Evolutionary conservation across 2,329 filamentous ascomycete species (phyloP).

Genomic region (Fonsecaea pedrosoi): DNA sequence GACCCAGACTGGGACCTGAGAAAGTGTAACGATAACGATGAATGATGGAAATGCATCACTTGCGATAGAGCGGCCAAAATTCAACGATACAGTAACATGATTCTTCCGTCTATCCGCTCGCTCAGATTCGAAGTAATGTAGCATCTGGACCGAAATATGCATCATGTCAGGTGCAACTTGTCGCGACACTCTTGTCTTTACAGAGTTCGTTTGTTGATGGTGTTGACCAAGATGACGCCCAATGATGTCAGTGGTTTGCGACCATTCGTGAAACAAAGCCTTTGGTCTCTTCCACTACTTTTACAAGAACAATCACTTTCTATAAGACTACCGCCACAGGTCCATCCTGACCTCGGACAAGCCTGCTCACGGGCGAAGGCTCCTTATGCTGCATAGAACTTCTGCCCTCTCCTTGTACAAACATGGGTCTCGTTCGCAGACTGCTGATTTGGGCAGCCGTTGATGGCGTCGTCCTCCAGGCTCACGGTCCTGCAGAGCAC

Average conservation of each 20-base stretch:
- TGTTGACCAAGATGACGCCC: conserved; percentile 4
- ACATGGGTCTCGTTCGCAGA: conserved; percentile 78
- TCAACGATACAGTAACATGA: not conserved
- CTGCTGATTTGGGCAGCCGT: conserved; percentile 78
- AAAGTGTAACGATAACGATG: conserved; percentile 35
- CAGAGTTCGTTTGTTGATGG: not conserved
- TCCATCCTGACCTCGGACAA: not conserved
- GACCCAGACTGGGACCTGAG: conserved; percentile 19
- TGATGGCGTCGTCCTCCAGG: conserved; percentile 83
- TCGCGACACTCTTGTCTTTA: not conserved
- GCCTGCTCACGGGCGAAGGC: not conserved
- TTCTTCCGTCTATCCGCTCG: not conserved
- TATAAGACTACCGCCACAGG: not conserved
- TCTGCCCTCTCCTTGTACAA: conserved; percentile 20
- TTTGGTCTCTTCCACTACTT: not conserved
- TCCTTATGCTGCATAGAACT: not conserved
- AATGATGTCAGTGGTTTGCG: conserved; percentile 14
- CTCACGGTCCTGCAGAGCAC: conserved; percentile 60
- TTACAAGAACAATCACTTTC: not conserved
- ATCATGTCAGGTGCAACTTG: not conserved
- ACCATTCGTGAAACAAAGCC: not conserved
- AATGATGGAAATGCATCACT: conserved; percentile 22
- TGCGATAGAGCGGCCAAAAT: conserved; percentile 24
- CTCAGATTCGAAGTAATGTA: not conserved
- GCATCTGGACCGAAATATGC: not conserved